Evolutionary conservation across 495 filamentous ascomycete genomes (phyloP).

Genomic region (Aspergillus sclerotioniger): DNA sequence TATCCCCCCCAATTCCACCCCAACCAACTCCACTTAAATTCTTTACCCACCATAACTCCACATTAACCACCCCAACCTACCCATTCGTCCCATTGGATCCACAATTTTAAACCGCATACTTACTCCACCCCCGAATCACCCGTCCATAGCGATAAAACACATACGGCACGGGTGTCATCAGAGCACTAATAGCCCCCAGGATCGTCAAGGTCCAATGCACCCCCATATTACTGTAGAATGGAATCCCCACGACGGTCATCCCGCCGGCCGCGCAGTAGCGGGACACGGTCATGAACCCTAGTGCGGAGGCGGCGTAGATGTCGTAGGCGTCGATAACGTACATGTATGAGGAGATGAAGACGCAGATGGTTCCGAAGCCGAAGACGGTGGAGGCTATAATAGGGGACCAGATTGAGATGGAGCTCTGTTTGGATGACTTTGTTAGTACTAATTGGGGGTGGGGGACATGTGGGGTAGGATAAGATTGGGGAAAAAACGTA

Average conservation of each 20-base stretch:
- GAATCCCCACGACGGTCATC: constrained; percentile 48
- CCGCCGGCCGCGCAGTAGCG: constrained; percentile 52
- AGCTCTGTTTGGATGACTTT: constrained; percentile 9
- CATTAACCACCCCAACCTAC: not conserved
- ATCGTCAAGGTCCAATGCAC: constrained; percentile 58
- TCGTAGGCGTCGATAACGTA: constrained; percentile 59
- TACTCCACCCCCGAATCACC: constrained; percentile 45
- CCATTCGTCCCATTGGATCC: no score
- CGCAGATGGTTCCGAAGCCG: constrained; percentile 52
- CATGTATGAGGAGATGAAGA: constrained; percentile 53
- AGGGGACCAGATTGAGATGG: constrained; percentile 55
- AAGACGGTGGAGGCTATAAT: constrained; percentile 49
- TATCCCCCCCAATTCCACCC: not conserved
- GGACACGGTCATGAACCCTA: constrained; percentile 50
- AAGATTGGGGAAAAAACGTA: constrained; percentile 26
- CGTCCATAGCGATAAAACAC: constrained; percentile 52
- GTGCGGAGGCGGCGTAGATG: constrained; percentile 39
- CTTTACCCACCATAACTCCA: not conserved
- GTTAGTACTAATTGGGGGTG: no score
- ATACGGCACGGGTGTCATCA: constrained; percentile 55
- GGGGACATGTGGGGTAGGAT: not conserved
- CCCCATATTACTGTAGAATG: constrained; percentile 53
- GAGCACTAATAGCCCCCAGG: constrained; percentile 45
- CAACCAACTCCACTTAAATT: not conserved
- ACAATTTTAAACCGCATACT: constrained; percentile 33